These are phyloP conservation scores for Arthrobotrys conoides DNA, from an alignment of 2,329 filamentous ascomycete genomes.

Conservation along the genomic window DNA sequence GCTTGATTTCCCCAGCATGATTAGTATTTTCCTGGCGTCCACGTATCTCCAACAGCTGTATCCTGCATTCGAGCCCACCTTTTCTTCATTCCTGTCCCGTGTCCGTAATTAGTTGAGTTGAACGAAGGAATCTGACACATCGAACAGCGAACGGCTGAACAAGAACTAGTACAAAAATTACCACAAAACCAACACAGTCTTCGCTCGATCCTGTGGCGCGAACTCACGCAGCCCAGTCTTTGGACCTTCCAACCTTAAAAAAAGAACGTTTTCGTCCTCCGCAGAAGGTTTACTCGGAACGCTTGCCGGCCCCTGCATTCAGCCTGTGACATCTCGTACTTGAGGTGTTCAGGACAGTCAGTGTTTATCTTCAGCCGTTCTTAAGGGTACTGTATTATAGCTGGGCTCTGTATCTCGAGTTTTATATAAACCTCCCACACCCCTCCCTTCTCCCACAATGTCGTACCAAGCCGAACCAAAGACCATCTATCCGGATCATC, in stretches of 20 bases:
- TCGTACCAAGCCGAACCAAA: slow-evolving; percentile 35
- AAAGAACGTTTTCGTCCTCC: slow-evolving; percentile 31
- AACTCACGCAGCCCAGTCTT: slow-evolving; percentile 13
- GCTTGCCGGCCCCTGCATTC: slow-evolving; percentile 22
- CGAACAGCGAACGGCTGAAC: slow-evolving; percentile 13
- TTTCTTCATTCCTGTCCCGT: background rate
- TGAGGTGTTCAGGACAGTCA: background rate
- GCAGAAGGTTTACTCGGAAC: slow-evolving; percentile 26
- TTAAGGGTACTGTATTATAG: no score
- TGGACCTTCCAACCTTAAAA: background rate
- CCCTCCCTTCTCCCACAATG: slow-evolving; percentile 28
- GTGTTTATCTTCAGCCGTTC: background rate
- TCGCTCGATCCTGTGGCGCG: slow-evolving; percentile 8
- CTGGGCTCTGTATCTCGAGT: background rate
- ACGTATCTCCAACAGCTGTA: background rate
- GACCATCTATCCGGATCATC: slow-evolving; percentile 26
- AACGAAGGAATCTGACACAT: slow-evolving; percentile 8
- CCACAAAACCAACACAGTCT: slow-evolving; percentile 36
- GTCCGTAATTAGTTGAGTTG: slow-evolving; percentile 4
- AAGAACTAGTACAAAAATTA: background rate
- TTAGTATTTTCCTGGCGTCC: background rate
- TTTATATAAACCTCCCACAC: slow-evolving; percentile 49
- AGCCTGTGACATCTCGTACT: slow-evolving; percentile 24
- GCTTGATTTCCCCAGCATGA: background rate
- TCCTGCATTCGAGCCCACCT: slow-evolving; percentile 5